Evolutionary conservation across 1,139 yeast genomes (phyloP).

Genomic region (Kurtzmaniella quercitrusa): DNA sequence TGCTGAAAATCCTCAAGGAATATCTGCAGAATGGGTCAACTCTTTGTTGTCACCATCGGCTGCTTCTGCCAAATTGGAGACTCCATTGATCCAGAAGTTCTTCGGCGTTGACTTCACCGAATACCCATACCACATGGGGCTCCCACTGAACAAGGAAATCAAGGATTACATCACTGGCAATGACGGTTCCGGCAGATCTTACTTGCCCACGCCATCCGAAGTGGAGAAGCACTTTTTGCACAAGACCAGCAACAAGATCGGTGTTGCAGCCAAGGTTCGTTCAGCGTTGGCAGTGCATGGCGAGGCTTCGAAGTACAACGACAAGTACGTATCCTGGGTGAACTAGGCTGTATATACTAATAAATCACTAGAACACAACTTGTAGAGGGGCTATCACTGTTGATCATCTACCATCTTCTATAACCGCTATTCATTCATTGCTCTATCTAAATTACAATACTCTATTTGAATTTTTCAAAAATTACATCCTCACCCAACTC

Average conservation of each 20-base stretch:
- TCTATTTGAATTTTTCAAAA: slow-evolving; percentile 49
- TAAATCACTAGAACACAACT: not conserved
- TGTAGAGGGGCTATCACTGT: too few species aligned
- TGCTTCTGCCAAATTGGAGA: slow-evolving; percentile 27
- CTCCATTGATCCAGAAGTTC: slow-evolving; percentile 40
- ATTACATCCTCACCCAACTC: slow-evolving; percentile 59
- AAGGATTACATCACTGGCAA: slow-evolving; percentile 59
- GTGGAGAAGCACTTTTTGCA: slow-evolving; percentile 57
- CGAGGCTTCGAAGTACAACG: slow-evolving; percentile 51
- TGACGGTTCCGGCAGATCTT: slow-evolving; percentile 58
- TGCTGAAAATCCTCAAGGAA: slow-evolving; percentile 14
- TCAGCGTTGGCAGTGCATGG: slow-evolving; percentile 59
- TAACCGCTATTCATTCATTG: not conserved
- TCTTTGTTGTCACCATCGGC: slow-evolving; percentile 20
- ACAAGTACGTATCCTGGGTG: slow-evolving; percentile 59
- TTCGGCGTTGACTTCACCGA: slow-evolving; percentile 50
- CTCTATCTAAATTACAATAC: slow-evolving; percentile 12
- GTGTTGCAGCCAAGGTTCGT: slow-evolving; percentile 56
- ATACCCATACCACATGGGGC: slow-evolving; percentile 76
- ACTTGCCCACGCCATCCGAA: slow-evolving; percentile 65
- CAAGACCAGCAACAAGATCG: slow-evolving; percentile 51
- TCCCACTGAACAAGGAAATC: slow-evolving; percentile 65
- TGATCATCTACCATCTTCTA: too few species aligned
- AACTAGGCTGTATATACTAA: slow-evolving; percentile 6
- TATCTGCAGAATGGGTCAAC: slow-evolving; percentile 19